A percentile compares a stretch with the other conserved stretches of the same genome.
These are phyloP conservation scores for Kalaharituber pfeilii DNA, from an alignment of 2,329 filamentous ascomycete genomes.

Conservation along the genomic window DNA sequence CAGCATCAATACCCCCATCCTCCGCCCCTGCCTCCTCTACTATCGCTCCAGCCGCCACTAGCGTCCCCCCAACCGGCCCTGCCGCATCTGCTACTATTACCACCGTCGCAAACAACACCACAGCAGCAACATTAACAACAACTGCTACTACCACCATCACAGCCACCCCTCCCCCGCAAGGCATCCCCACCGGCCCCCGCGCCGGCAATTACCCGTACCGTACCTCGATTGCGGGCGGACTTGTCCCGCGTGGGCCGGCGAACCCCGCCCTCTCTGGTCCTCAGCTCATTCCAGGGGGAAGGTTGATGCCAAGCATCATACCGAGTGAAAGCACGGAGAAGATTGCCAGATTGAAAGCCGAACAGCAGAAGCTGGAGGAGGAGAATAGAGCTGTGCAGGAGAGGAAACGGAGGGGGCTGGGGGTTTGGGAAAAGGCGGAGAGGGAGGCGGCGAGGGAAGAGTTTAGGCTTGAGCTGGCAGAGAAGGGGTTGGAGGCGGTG, in stretches of 20 bases:
- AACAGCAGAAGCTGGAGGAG: slow-evolving; percentile 21
- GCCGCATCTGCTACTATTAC: slow-evolving; percentile 11
- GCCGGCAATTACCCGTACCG: slow-evolving; percentile 22
- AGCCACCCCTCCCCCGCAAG: slow-evolving; percentile 5
- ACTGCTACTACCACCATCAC: slow-evolving; percentile 4
- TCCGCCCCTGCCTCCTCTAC: no score
- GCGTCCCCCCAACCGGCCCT: slow-evolving; percentile 5
- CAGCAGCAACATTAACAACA: slow-evolving; percentile 8
- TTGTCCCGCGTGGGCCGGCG: slow-evolving; percentile 10
- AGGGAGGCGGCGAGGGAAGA: slow-evolving; percentile 19
- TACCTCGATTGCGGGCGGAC: slow-evolving; percentile 14
- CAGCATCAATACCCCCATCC: slow-evolving; percentile 7
- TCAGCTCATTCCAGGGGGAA: slow-evolving; percentile 19
- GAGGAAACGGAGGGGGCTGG: slow-evolving; percentile 20
- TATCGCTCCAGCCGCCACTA: slow-evolving; percentile 9
- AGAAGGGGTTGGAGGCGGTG: slow-evolving; percentile 5
- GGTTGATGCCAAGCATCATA: slow-evolving; percentile 15
- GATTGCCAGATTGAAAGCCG: slow-evolving; percentile 16
- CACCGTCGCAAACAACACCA: no score
- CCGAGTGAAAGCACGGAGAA: slow-evolving; percentile 20
- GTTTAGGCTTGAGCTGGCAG: slow-evolving; percentile 19
- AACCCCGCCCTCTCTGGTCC: slow-evolving; percentile 14
- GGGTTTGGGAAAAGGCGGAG: slow-evolving; percentile 21
- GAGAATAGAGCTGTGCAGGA: slow-evolving; percentile 20
- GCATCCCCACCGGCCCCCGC: slow-evolving; percentile 19